Evolutionary conservation across 257 asterid species (phyloP), one percentile per base, ranked within the genome.

Genomic region (Salvia rosmarinus): DNA sequence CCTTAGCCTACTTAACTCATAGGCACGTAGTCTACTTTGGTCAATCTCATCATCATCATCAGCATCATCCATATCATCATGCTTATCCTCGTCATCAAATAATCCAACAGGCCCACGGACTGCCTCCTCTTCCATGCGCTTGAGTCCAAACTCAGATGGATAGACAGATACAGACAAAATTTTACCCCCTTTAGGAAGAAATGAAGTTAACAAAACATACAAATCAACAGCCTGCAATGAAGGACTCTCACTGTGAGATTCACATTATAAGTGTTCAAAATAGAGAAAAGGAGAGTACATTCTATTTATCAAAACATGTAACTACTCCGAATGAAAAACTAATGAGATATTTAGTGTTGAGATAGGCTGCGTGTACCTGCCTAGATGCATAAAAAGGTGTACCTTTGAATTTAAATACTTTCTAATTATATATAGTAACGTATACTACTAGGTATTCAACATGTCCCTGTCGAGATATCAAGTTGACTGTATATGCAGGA

Each of bases 91-190:
- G 2, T 81, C 88, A 55, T 89, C 97, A 84, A 89, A 95, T 69
- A 95, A 75, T 23, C 90, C 93, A 76, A 89, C 79, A 68, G 98
- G 99, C 73, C 99, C 99, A 75, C 72, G 90, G 39, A 85, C 67
- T 4, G 90, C 95, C 89, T 95, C 98, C 87, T 89, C 97, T 82
- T 83, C 95, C 98, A 32, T 94, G 65, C 96, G 96, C 80, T 91
- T 80, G 78, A 91, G 86, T 49, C 99, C 99, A 88, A 94, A 94
- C 75, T 94, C 99, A n/a, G 10, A 82, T 70, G 99, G 99, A 77
- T 94, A 91, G 80, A 94, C 88, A 77, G 95, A 76, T 61, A 25
- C 30, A 14, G 96, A 88, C 79, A 75, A 50, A 56, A 91, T 84
- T 75, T 80, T 84, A 69, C n/a, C 96, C 99, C 79, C 89, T 82